phyloP scores from a whole-genome alignment of 2,329 filamentous ascomycete genomes.

The Cadophora sp. region DNA sequence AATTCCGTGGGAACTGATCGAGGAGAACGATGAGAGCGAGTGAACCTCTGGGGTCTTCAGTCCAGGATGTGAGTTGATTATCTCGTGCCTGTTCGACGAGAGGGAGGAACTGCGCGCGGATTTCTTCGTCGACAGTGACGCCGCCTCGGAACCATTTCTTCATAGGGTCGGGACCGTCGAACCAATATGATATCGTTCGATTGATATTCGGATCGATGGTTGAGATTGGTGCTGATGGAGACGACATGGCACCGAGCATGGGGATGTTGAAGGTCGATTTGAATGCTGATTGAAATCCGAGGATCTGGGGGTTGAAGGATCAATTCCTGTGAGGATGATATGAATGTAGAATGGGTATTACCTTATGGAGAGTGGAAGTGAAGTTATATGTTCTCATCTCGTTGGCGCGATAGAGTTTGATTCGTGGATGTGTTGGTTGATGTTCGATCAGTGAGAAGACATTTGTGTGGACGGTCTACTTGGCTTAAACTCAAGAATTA shows the following conservation, averaged over 20 bases:
- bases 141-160: conserved; percentile 34
- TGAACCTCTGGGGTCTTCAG: conserved; percentile 37
- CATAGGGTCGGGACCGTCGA: conserved; percentile 21
- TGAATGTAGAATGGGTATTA: background rate
- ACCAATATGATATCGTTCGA: conserved; percentile 33
- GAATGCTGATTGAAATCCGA: conserved; percentile 30
- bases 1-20: conserved; percentile 49
- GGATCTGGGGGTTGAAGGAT: conserved; percentile 18
- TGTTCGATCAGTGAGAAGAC: background rate
- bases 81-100: conserved; percentile 30
- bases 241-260: conserved; percentile 29
- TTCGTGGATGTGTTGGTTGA: background rate
- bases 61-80: conserved; percentile 30
- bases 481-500: no score
- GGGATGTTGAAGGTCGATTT: conserved; percentile 25
- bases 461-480: no score
- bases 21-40: conserved; percentile 49
- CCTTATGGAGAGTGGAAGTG: conserved; percentile 20
- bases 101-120: conserved; percentile 28
- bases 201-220: conserved; percentile 29
- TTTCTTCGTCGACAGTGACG: conserved; percentile 28
- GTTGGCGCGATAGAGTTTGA: background rate
- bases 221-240: conserved; percentile 15
- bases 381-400: conserved; percentile 25
- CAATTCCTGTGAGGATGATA: background rate